A percentile compares a stretch with the other conserved stretches of the same genome.
Evolutionary conservation across 208 protist genomes (phyloP).

Genomic region (Leishmania braziliensis): DNA sequence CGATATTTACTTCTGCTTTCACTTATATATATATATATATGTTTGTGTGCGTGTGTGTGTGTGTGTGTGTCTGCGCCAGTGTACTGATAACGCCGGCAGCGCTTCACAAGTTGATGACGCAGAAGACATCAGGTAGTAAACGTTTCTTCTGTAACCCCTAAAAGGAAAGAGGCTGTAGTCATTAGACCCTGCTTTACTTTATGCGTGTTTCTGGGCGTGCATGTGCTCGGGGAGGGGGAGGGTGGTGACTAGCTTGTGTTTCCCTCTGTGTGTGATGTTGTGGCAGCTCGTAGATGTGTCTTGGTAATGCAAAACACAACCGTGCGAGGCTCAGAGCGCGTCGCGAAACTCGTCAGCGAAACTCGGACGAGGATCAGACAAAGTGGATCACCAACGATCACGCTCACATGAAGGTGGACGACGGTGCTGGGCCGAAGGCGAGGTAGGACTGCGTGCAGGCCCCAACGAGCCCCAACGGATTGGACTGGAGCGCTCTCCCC

Average conservation of each 20-base stretch:
- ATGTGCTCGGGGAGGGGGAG: background rate
- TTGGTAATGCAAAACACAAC: background rate
- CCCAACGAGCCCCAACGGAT: too few species aligned
- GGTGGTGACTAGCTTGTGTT: background rate
- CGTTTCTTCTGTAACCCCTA: background rate
- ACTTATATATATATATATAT: background rate
- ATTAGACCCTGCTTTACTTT: background rate
- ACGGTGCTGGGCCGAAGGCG: too few species aligned
- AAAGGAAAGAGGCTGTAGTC: background rate
- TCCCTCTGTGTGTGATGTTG: background rate
- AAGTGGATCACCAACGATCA: too few species aligned
- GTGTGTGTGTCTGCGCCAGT: background rate
- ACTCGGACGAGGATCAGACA: too few species aligned
- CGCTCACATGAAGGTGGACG: too few species aligned
- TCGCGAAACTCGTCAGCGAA: too few species aligned
- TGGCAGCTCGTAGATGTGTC: background rate
- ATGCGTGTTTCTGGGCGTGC: background rate
- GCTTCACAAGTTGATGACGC: background rate
- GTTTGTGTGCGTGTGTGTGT: background rate
- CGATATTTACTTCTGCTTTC: background rate
- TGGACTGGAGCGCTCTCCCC: too few species aligned
- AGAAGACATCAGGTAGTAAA: background rate
- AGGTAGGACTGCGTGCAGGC: too few species aligned
- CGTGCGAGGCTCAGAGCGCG: background rate
- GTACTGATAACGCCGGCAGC: background rate